phyloP scores from a whole-genome alignment of 2,329 filamentous ascomycete genomes.

The Curvularia sp. region DNA sequence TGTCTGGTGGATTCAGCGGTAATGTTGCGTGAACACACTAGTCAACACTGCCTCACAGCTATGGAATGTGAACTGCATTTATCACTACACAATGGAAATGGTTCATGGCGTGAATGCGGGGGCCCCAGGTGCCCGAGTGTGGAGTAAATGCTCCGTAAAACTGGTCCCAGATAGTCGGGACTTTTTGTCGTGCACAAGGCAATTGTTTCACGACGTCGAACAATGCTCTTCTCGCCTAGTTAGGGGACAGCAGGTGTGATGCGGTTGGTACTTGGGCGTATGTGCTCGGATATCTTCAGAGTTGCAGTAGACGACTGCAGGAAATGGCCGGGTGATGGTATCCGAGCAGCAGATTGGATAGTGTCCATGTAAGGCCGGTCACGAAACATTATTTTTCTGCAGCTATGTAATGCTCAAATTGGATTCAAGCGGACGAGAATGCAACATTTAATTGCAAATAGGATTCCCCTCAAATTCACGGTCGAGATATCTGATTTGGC shows the following conservation, averaged over 20 bases:
- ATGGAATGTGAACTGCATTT: slow-evolving; percentile 17
- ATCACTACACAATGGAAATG: slow-evolving; percentile 8
- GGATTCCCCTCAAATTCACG: background rate
- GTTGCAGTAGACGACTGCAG: slow-evolving; percentile 1
- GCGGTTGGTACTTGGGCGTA: slow-evolving; percentile 8
- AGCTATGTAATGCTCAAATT: background rate
- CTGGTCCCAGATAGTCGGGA: slow-evolving; percentile 15
- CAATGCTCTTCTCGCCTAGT: slow-evolving; percentile 8
- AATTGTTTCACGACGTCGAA: slow-evolving; percentile 3
- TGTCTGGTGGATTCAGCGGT: background rate
- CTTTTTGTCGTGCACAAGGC: slow-evolving; percentile 4
- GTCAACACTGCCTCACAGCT: background rate
- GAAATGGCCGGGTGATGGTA: slow-evolving; percentile 17
- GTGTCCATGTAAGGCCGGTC: background rate
- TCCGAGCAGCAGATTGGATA: slow-evolving; percentile 9
- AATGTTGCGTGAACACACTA: background rate
- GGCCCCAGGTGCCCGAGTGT: slow-evolving; percentile 11
- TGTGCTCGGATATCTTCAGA: background rate
- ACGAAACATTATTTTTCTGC: background rate
- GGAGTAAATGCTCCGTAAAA: slow-evolving; percentile 10
- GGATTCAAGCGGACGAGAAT: background rate
- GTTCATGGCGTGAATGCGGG: slow-evolving; percentile 14
- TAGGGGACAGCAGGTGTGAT: background rate
- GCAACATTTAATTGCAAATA: background rate
- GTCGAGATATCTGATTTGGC: background rate